Evolutionary conservation across 208 protist species (phyloP), one percentile per base, ranked within the genome.

Genomic region (Trypanosoma rangeli): DNA sequence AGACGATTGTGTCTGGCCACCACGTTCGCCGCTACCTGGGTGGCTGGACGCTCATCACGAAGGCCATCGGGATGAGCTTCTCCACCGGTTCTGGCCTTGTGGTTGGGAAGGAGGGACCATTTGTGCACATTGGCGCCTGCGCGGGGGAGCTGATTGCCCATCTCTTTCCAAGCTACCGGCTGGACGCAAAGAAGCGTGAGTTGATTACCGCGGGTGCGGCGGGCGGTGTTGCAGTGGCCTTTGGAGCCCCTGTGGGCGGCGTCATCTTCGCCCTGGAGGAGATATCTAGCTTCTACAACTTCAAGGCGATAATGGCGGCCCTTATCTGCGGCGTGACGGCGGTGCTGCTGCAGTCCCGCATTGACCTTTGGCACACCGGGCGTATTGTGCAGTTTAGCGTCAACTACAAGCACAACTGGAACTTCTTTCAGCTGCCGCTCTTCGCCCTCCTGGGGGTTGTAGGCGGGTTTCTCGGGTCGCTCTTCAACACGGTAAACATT

Each of bases 61-160:
- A 94, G 67, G 59, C 76, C 18, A 69, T 94, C 39, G 87, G 85
- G 63, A 82, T 94, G 75, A 85, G 80, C 66, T 77, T 93, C 59
- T 84, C 83, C 52, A 88, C 88, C 24, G 92, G 88, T 48, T 84
- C 84, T 16, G 92, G 92, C 10, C 77, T 97, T 35, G 78, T 82
- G 5, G 75, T 94, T 15, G 91, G 91, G 31, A 95, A 94, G 63
- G 92, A 97, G 63, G 92, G 92, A 5, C 92, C 92, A 3, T 97
- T 94, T 73, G 89, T 97, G 22, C 92, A 97, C 64, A 87, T 97
- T 75, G 83, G 89, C n/a, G 82, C 87, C 28, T 92, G 87, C 75
- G 78, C 92, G 24, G 84, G 84, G 28, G 81, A 79, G 64, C 71
- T 90, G 56, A 65, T 94, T 33, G 61, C 91, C 16, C 64, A 77